Evolutionary conservation across 352 stramenopile species (phyloP).

Genomic region (Pythium vanterpoolii): DNA sequence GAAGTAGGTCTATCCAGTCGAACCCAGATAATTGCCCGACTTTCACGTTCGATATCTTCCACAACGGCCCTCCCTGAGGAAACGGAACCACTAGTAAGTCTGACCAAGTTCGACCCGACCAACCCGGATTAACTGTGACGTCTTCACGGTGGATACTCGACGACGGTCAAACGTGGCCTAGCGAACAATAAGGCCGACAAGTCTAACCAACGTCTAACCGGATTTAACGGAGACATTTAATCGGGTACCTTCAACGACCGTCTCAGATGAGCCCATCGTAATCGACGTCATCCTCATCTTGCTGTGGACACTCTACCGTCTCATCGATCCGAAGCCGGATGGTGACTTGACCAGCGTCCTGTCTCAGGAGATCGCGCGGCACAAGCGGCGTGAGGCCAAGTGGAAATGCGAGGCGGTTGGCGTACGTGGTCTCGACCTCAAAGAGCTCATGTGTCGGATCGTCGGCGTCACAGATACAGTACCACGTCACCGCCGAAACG

Average conservation of each 20-base stretch:
- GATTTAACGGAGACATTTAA: no score
- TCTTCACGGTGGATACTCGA: not conserved
- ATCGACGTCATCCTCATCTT: conserved; percentile 3
- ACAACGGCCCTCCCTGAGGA: no score
- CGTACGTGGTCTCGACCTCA: conserved; percentile 53
- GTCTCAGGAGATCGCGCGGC: conserved; percentile 41
- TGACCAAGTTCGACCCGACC: no score
- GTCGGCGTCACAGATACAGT: conserved; percentile 62
- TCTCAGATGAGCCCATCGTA: conserved; percentile 20
- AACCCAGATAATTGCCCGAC: no score
- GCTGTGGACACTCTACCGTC: not conserved
- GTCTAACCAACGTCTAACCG: no score
- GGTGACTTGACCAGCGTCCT: conserved; percentile 39
- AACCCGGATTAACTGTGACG: conserved; percentile 1
- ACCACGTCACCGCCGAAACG: conserved; percentile 56
- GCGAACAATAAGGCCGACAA: no score
- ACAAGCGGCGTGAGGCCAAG: conserved; percentile 56
- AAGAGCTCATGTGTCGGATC: conserved; percentile 62
- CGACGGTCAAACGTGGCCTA: no score
- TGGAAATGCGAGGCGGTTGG: conserved; percentile 57
- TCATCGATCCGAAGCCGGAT: conserved; percentile 31
- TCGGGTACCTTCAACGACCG: no score
- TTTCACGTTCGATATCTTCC: no score
- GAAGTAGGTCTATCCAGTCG: no score
- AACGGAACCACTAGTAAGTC: no score